Percentiles rank a stretch among this genome's conserved stretches.
Conservation (phyloP, 1,284 basidiomycete genomes). For the Cystobasidium sp. region DNA sequence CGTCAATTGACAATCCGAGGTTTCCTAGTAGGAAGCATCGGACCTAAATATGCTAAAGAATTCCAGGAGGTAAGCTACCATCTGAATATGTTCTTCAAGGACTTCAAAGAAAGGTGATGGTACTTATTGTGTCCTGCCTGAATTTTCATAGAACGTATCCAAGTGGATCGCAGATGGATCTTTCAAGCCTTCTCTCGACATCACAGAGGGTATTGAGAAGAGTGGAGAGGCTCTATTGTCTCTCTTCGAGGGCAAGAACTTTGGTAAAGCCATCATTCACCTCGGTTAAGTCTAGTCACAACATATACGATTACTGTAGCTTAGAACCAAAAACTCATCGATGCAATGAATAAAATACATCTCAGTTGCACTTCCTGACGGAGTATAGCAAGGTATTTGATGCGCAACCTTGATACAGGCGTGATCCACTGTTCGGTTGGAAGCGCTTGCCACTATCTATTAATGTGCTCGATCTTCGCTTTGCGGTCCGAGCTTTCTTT, state of each 20-base stretch:
- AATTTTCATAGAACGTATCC: no score
- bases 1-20: conserved; percentile 77
- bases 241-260: conserved; percentile 46
- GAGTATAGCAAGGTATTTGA: neutral
- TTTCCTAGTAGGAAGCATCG: conserved; percentile 64
- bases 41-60: conserved; percentile 55
- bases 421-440: neutral
- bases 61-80: conserved; percentile 38
- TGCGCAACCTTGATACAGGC: neutral
- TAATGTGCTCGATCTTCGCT: no score
- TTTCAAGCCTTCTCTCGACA: conserved; percentile 63
- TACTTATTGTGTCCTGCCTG: no score
- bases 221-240: conserved; percentile 50
- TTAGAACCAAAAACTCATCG: neutral
- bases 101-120: no score
- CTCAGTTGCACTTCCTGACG: neutral
- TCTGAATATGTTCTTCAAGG: no score
- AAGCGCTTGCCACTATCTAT: neutral
- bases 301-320: neutral
- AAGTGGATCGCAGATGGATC: conserved; percentile 66
- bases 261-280: conserved; percentile 50
- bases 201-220: conserved; percentile 50
- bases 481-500: conserved; percentile 3
- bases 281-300: conserved; percentile 41
- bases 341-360: neutral